Evolutionary conservation across 2,329 filamentous ascomycete genomes (phyloP), one percentile per base, ranked within the genome.

Genomic region (Pseudonectria buxi): DNA sequence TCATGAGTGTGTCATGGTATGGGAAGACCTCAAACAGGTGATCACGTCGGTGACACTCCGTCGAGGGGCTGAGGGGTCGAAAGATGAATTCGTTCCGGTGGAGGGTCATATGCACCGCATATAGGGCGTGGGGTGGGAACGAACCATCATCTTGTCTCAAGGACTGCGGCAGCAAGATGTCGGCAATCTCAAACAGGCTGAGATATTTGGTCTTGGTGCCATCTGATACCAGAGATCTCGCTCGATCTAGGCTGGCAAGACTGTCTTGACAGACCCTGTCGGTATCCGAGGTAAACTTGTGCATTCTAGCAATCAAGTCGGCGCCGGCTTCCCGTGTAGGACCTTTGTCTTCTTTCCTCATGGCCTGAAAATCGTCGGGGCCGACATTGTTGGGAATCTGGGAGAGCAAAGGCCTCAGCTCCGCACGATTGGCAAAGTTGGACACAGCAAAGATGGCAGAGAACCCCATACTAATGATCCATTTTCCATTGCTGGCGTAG

Each of bases 71-170:
- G 54, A 74, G 43, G 3, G 70, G 64, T 3, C 69, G 67, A 51
- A 88, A 85, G 14, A 51, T 74, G 35, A 78, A 67, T 7, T 80
- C 76, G 40, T 79, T 71, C 27, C 70, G 65, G 15, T 70, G 56
- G 7, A 90, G 55, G 7, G 80, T 72, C 37, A 74, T 74, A 46
- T 87, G 81, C 6, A 88, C 76, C 4, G 85, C 83, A 49, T 86
- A 84, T 5, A 87, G 59, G 7, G 72, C 69, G 18, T 67, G 50
- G 1, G 68, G 45, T 1, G 69, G 60, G 35, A 71, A 70, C 9
- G 57, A n/a, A n/a, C n/a, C 59, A 2, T 55, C 57, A 14, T 57
- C 53, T 2, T 45, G 40, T 39, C 61, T 64, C 26, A 61, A 49
- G 9, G 56, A 49, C 7, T 50, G 40, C 3, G 62, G 58, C 10